Evolutionary conservation across 179 eudicot species (phyloP).

Genomic region (Sideroxylon spinosum): DNA sequence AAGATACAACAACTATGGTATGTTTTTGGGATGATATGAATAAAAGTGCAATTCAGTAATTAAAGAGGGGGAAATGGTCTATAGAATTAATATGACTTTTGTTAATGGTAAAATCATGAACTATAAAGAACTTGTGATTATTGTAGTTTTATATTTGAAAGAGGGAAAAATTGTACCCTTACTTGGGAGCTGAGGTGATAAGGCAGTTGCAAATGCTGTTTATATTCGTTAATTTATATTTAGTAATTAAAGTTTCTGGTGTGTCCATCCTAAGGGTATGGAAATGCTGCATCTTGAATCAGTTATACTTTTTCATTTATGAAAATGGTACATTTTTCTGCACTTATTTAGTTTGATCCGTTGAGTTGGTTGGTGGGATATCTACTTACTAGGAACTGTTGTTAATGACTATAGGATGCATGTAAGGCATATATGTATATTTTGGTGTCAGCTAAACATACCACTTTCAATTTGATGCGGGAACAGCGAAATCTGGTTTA

Average conservation of each 20-base stretch:
- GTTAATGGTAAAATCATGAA: neutral
- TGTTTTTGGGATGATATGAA: neutral
- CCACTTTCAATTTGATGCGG: neutral
- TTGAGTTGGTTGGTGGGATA: neutral
- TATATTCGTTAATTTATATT: neutral
- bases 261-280: too few species aligned
- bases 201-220: neutral
- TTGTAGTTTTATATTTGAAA: too few species aligned
- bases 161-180: neutral
- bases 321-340: neutral
- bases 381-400: neutral
- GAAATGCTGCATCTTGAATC: neutral
- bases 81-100: neutral
- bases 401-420: neutral
- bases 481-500: too few species aligned
- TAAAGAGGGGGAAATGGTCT: neutral
- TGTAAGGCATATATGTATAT: neutral
- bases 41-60: neutral
- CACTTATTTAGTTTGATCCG: constrained; percentile 1
- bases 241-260: neutral
- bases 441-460: neutral
- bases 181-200: neutral
- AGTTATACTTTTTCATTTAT: neutral
- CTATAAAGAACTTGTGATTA: neutral
- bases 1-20: neutral